These are phyloP conservation scores for Saturnispora gosingensis DNA, from an alignment of 805 yeast genomes.

Conservation along the genomic window DNA sequence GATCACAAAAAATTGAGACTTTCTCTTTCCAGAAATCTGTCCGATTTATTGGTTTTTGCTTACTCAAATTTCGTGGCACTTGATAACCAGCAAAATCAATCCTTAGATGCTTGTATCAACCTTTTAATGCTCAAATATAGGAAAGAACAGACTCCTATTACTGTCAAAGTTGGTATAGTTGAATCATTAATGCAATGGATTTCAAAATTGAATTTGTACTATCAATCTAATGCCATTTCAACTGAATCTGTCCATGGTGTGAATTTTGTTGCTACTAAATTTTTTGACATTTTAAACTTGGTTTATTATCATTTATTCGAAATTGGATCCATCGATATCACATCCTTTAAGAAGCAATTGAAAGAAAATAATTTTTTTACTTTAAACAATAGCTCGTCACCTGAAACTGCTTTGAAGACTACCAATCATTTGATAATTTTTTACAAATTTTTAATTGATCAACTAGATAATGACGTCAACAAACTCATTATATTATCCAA, in stretches of 20 bases:
- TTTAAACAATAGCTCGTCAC: constrained; percentile 8
- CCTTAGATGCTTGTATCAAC: constrained; percentile 20
- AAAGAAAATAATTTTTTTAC: constrained; percentile 14
- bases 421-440: constrained; percentile 23
- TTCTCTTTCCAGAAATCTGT: constrained; percentile 22
- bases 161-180: constrained; percentile 21
- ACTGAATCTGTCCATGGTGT: constrained; percentile 18
- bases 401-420: constrained; percentile 17
- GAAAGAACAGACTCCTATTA: constrained; percentile 8
- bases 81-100: constrained; percentile 17
- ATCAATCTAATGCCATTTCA: constrained; percentile 21
- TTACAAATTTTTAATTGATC: constrained; percentile 23
- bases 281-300: constrained; percentile 21
- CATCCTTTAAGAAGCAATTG: constrained; percentile 10
- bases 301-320: constrained; percentile 20
- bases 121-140: constrained; percentile 16
- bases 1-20: constrained; percentile 24
- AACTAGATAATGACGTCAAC: constrained; percentile 28
- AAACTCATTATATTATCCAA: constrained; percentile 25
- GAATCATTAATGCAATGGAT: constrained; percentile 26
- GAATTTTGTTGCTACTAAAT: constrained; percentile 24
- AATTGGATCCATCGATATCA: constrained; percentile 9
- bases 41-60: constrained; percentile 27
- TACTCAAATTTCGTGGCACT: constrained; percentile 24
- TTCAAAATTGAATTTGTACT: constrained; percentile 24